Percentiles rank a stretch among this genome's conserved stretches.
phyloP scores from a whole-genome alignment of 768 basidiomycete species.

The Hygrocybe coccinea region DNA sequence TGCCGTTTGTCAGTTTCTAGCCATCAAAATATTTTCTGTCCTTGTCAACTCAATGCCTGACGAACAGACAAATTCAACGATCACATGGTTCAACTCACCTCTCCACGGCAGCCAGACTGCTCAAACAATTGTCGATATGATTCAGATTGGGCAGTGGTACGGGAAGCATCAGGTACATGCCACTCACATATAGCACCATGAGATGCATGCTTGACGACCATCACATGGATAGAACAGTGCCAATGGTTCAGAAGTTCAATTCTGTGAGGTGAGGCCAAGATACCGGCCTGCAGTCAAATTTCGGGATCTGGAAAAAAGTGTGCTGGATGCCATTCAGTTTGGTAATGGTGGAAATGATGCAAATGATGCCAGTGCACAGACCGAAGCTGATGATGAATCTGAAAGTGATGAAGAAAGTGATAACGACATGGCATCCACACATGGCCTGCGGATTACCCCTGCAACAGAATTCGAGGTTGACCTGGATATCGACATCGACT shows the following conservation, averaged over 20 bases:
- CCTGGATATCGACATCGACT: background rate
- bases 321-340: background rate
- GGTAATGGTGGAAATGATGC: background rate
- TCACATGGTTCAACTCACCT: constrained; percentile 8
- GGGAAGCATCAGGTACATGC: background rate
- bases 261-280: background rate
- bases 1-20: constrained; percentile 14
- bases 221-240: background rate
- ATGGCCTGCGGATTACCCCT: background rate
- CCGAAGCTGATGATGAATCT: background rate
- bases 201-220: background rate
- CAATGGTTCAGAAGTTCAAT: no score
- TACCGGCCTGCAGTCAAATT: constrained; percentile 16
- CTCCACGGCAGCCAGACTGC: constrained; percentile 16
- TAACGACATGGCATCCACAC: background rate
- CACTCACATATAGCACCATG: background rate
- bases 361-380: background rate
- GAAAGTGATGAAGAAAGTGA: background rate
- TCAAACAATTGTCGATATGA: constrained; percentile 13
- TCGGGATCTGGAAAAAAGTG: constrained; percentile 6
- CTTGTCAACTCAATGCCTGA: constrained; percentile 28
- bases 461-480: background rate
- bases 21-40: constrained; percentile 20
- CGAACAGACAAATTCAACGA: constrained; percentile 26
- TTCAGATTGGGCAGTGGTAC: constrained; percentile 11